phyloP scores from a whole-genome alignment of 495 filamentous ascomycete genomes.

The Neurospora sp. region DNA sequence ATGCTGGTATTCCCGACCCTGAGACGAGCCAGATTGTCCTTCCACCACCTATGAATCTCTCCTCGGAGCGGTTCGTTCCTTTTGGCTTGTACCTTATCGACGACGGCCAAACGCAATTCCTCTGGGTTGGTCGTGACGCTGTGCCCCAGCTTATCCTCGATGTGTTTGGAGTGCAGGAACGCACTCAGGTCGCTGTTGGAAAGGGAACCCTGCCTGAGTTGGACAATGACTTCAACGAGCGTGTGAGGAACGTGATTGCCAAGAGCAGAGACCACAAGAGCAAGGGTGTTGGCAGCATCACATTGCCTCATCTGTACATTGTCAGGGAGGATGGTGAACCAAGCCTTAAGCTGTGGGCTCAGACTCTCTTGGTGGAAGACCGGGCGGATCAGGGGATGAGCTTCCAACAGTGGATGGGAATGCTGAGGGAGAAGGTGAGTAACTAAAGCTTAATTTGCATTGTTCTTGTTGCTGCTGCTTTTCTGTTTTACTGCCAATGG shows the following conservation, averaged over 20 bases:
- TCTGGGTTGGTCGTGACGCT: slow-evolving; percentile 91
- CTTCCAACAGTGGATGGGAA: slow-evolving; percentile 85
- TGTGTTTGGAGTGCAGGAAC: slow-evolving; percentile 78
- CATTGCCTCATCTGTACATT: slow-evolving; percentile 84
- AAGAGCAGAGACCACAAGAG: slow-evolving; percentile 83
- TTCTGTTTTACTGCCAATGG: background rate
- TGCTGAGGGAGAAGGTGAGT: slow-evolving; percentile 91
- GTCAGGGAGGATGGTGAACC: slow-evolving; percentile 94
- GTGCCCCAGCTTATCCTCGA: slow-evolving; percentile 81
- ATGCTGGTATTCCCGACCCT: slow-evolving; percentile 73
- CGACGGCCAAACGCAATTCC: slow-evolving; percentile 93
- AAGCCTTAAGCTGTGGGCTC: slow-evolving; percentile 88
- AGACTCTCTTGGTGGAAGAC: slow-evolving; percentile 92
- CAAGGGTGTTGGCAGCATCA: slow-evolving; percentile 81
- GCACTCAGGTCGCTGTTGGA: slow-evolving; percentile 75
- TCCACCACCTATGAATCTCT: slow-evolving; percentile 76
- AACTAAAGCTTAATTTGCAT: slow-evolving; percentile 2
- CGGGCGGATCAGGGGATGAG: slow-evolving; percentile 88
- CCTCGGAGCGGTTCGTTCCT: slow-evolving; percentile 75
- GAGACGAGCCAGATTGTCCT: slow-evolving; percentile 80
- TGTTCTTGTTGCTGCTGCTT: background rate
- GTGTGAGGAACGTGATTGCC: slow-evolving; percentile 76
- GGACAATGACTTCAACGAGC: slow-evolving; percentile 94
- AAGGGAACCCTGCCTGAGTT: slow-evolving; percentile 77
- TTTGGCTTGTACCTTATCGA: slow-evolving; percentile 97